Conservation (phyloP, 2,329 filamentous ascomycete genomes). For the Xylariaceae sp. region DNA sequence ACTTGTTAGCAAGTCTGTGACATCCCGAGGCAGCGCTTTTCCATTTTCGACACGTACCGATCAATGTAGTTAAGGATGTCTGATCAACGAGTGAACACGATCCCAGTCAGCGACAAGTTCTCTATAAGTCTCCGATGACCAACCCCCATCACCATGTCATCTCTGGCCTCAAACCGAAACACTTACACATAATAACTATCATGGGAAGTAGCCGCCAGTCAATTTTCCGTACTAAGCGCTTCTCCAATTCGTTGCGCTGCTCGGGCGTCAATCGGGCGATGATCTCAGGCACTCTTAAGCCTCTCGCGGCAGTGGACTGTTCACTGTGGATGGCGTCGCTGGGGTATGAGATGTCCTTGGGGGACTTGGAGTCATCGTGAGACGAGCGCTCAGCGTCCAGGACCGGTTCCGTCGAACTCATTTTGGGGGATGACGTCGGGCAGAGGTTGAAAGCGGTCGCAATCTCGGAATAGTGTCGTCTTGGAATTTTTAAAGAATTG, state of each 20-base stretch:
- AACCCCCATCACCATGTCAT: neutral
- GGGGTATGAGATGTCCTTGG: slow-evolving; percentile 11
- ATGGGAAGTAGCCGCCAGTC: slow-evolving; percentile 63
- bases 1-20: slow-evolving; percentile 8
- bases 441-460: too few species aligned
- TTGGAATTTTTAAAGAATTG: too few species aligned
- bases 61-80: slow-evolving; percentile 29
- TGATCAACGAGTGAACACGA: slow-evolving; percentile 4
- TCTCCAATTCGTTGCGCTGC: slow-evolving; percentile 49
- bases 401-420: too few species aligned
- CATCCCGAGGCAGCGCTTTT: neutral
- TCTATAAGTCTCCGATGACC: neutral
- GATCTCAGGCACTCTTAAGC: slow-evolving; percentile 29
- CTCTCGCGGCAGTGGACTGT: slow-evolving; percentile 23
- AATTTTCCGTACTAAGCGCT: slow-evolving; percentile 58
- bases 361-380: slow-evolving; percentile 12
- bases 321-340: slow-evolving; percentile 19
- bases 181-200: slow-evolving; percentile 58
- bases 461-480: too few species aligned
- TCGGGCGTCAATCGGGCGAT: slow-evolving; percentile 46
- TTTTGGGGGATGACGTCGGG: too few species aligned
- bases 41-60: slow-evolving; percentile 16
- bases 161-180: neutral
- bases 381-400: slow-evolving; percentile 14
- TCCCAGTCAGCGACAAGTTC: slow-evolving; percentile 7